These are phyloP conservation scores for Sclerotiophoma versabilis DNA, from an alignment of 2,329 filamentous ascomycete species.

Conservation along the genomic window DNA sequence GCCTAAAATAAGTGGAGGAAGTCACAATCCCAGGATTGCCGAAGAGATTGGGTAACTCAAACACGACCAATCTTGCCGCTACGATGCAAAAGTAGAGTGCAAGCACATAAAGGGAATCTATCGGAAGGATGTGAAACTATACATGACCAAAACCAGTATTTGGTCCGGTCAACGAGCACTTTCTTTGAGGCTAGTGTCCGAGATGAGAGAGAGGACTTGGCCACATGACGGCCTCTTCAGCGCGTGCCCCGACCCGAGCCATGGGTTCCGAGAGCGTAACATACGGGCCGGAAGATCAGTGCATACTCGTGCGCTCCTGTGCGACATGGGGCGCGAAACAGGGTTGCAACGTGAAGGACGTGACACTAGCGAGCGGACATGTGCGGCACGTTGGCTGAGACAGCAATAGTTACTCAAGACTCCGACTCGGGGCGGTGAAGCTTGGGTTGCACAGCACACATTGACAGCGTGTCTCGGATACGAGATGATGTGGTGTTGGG, in stretches of 20 bases:
- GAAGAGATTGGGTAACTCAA: no score
- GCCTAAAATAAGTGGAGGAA: no score
- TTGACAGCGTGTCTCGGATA: conserved; percentile 3
- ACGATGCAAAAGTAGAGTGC: no score
- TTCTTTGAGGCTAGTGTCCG: background rate
- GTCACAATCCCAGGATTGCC: no score
- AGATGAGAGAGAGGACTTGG: background rate
- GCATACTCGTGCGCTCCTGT: conserved; percentile 1
- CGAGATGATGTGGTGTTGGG: background rate
- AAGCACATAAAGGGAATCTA: no score
- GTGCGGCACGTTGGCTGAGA: conserved; percentile 10
- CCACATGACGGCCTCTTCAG: background rate
- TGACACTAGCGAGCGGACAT: conserved; percentile 2
- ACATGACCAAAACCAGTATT: no score
- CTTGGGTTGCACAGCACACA: conserved; percentile 9
- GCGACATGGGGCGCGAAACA: conserved; percentile 1
- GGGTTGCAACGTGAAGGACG: conserved; percentile 15
- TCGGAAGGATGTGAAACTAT: no score
- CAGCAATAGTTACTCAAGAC: conserved; percentile 4
- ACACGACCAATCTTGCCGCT: no score
- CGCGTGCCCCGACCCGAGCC: background rate
- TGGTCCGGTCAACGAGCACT: no score
- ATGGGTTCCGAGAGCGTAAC: background rate
- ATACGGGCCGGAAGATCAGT: conserved; percentile 4
- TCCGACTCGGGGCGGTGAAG: conserved; percentile 1